Conservation (phyloP, 1,284 basidiomycete species). For the Ustilago lituana region DNA sequence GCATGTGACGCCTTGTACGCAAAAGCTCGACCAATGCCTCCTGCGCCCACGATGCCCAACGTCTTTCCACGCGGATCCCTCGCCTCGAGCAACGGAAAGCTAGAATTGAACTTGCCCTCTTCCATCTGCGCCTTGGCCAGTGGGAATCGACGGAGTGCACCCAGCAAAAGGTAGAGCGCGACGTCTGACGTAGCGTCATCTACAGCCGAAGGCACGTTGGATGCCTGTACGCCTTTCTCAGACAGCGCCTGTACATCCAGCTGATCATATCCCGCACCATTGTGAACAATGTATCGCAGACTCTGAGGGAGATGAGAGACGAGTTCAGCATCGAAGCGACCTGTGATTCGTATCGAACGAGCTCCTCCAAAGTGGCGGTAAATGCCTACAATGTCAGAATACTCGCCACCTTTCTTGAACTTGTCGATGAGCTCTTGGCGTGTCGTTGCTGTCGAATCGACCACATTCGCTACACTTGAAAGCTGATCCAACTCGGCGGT, state of each 20-base stretch:
- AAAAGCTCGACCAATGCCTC: slow-evolving; percentile 59
- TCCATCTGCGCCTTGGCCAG: slow-evolving; percentile 46
- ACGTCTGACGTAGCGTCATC: slow-evolving; percentile 62
- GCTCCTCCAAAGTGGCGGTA: slow-evolving; percentile 76
- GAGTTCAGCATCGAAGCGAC: slow-evolving; percentile 57
- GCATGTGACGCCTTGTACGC: slow-evolving; percentile 59
- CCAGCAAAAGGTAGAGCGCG: slow-evolving; percentile 59
- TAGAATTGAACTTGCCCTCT: slow-evolving; percentile 46
- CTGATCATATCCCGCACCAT: slow-evolving; percentile 64
- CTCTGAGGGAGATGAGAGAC: slow-evolving; percentile 43
- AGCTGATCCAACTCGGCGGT: slow-evolving; percentile 47
- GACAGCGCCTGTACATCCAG: slow-evolving; percentile 53
- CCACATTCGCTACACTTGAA: slow-evolving; percentile 27
- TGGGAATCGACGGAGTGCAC: slow-evolving; percentile 56
- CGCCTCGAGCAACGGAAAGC: slow-evolving; percentile 51
- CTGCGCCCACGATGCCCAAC: slow-evolving; percentile 62
- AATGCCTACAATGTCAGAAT: slow-evolving; percentile 78
- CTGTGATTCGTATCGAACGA: slow-evolving; percentile 51
- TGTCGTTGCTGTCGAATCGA: slow-evolving; percentile 32
- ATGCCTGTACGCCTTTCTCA: slow-evolving; percentile 44
- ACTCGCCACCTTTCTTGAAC: slow-evolving; percentile 67
- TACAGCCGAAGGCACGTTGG: slow-evolving; percentile 60
- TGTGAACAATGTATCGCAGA: slow-evolving; percentile 59
- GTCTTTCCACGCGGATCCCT: slow-evolving; percentile 52
- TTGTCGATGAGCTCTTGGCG: slow-evolving; percentile 47